phyloP scores from a whole-genome alignment of 2,329 filamentous ascomycete genomes.

The Leptographium flavum region DNA sequence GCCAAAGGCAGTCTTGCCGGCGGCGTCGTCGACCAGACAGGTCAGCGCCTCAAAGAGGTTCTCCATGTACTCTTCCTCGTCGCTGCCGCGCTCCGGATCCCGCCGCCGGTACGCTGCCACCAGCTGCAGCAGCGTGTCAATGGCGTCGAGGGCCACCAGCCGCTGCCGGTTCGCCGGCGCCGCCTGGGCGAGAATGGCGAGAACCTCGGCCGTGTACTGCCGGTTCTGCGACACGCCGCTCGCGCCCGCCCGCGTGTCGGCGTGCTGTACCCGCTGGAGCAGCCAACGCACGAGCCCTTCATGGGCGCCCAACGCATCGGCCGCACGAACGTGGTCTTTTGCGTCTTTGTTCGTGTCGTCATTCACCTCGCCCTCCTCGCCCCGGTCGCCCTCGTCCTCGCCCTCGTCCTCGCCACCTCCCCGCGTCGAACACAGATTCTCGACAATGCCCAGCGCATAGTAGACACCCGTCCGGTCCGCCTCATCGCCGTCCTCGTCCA shows the following conservation, averaged over 20 bases:
- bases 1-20: constrained; percentile 66
- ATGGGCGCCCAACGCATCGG: constrained; percentile 58
- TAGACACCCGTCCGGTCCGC: constrained; percentile 78
- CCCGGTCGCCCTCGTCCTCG: neutral
- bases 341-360: neutral
- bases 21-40: constrained; percentile 57
- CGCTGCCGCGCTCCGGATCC: constrained; percentile 71
- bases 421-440: constrained; percentile 66
- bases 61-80: constrained; percentile 91
- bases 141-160: constrained; percentile 52
- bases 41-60: constrained; percentile 83
- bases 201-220: constrained; percentile 83
- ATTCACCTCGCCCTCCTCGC: neutral
- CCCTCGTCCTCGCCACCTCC: neutral
- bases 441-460: constrained; percentile 66
- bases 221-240: constrained; percentile 67
- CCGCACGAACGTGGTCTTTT: constrained; percentile 28
- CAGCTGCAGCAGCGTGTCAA: constrained; percentile 70
- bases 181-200: constrained; percentile 76
- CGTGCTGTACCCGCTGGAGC: constrained; percentile 53
- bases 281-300: constrained; percentile 60
- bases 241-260: constrained; percentile 29
- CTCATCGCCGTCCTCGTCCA: constrained; percentile 58
- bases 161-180: constrained; percentile 50
- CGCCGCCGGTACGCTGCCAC: constrained; percentile 72